A percentile compares a stretch with the other conserved stretches of the same genome.
phyloP scores from a whole-genome alignment of 441 rosid genomes.

The Capsella rubella region DNA sequence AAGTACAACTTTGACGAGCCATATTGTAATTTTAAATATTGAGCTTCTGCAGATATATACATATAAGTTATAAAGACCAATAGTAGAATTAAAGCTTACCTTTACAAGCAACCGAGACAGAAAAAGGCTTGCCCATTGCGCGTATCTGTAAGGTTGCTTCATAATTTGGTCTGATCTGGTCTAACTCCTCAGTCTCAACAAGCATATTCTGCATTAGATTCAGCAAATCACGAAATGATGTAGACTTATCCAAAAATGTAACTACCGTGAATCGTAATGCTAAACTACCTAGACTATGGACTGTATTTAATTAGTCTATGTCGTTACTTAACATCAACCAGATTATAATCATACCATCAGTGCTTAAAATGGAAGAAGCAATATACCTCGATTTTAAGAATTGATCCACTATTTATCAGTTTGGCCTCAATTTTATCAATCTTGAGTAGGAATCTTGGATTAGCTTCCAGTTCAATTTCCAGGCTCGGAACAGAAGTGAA shows the following conservation, averaged over 20 bases:
- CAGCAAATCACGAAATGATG: background rate
- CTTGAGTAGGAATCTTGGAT: slow-evolving; percentile 12
- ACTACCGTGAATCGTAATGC: background rate
- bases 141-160: slow-evolving; percentile 55
- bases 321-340: background rate
- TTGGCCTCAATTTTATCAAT: slow-evolving; percentile 43
- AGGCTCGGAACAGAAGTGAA: slow-evolving; percentile 53
- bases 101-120: slow-evolving; percentile 59
- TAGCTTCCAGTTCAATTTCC: slow-evolving; percentile 43
- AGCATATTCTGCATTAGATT: slow-evolving; percentile 50
- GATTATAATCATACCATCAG: background rate
- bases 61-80: background rate
- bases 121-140: slow-evolving; percentile 41
- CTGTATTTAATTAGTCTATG: background rate
- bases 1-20: background rate
- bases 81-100: slow-evolving; percentile 46
- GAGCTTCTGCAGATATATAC: background rate
- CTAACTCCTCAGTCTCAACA: slow-evolving; percentile 54
- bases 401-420: slow-evolving; percentile 43
- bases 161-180: slow-evolving; percentile 56
- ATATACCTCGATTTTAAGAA: slow-evolving; percentile 58
- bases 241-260: background rate
- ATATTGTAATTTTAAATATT: background rate
- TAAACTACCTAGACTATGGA: slow-evolving; percentile 1
- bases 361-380: slow-evolving; percentile 13